Evolutionary conservation across 257 asterid genomes (phyloP).

Genomic region (Capsicum rhomboideum): DNA sequence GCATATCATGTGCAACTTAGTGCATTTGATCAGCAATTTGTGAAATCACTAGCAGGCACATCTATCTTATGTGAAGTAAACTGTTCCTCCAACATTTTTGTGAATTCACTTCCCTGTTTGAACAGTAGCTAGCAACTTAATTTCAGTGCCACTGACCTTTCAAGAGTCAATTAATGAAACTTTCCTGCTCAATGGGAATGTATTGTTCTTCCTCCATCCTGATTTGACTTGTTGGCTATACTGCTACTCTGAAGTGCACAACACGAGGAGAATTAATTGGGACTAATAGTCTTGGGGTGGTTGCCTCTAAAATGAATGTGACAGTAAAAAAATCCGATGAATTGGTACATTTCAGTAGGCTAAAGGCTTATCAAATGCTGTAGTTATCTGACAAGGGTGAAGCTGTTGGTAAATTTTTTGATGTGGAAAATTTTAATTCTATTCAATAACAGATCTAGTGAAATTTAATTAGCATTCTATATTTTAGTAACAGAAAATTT

Average conservation of each 20-base stretch:
- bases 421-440: not conserved
- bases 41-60: not conserved
- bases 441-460: not conserved
- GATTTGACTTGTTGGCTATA: not conserved
- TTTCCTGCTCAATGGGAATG: not conserved
- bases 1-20: not conserved
- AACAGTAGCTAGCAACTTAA: not conserved
- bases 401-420: too few relatives aligned
- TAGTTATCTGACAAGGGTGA: too few relatives aligned
- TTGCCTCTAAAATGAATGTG: not conserved
- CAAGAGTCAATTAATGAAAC: not conserved
- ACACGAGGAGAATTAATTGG: not conserved
- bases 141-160: not conserved
- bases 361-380: not conserved
- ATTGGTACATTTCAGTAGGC: not conserved
- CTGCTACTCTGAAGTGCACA: not conserved
- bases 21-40: not conserved
- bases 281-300: not conserved
- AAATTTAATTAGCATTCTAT: not conserved
- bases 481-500: not conserved
- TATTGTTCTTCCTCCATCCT: not conserved
- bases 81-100: not conserved
- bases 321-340: not conserved
- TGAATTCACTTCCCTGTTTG: not conserved
- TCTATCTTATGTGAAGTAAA: not conserved